phyloP scores from a whole-genome alignment of 2,329 filamentous ascomycete species.

The Alternaria sp. region DNA sequence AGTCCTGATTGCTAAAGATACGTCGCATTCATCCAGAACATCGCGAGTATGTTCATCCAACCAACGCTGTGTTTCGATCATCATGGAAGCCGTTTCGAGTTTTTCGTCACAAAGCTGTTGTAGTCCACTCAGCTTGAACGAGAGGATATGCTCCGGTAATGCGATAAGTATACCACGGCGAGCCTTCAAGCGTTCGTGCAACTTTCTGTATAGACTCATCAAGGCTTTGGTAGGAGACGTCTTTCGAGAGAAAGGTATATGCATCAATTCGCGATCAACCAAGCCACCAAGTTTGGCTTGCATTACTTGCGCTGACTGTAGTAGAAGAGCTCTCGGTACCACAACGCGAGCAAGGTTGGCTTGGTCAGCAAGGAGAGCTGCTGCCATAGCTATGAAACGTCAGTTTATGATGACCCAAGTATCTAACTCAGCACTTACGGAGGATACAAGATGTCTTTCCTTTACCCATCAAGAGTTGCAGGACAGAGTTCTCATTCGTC shows the following conservation, averaged over 20 bases:
- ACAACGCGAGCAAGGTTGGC: conserved; percentile 61
- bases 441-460: conserved; percentile 71
- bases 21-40: conserved; percentile 68
- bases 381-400: conserved; percentile 60
- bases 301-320: conserved; percentile 66
- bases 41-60: conserved; percentile 63
- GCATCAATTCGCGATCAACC: conserved; percentile 61
- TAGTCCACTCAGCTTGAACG: conserved; percentile 68
- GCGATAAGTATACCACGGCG: conserved; percentile 64
- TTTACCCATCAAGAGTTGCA: conserved; percentile 74
- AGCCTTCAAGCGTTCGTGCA: conserved; percentile 55
- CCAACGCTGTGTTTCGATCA: conserved; percentile 63
- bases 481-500: conserved; percentile 64
- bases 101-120: conserved; percentile 63
- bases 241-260: conserved; percentile 67
- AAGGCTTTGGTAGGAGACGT: conserved; percentile 48
- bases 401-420: conserved; percentile 5
- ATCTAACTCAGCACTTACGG: conserved; percentile 22
- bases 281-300: conserved; percentile 65
- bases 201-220: conserved; percentile 44
- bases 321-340: conserved; percentile 64
- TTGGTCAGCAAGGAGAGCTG: conserved; percentile 53
- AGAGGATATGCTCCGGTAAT: conserved; percentile 71
- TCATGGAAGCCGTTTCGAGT: conserved; percentile 52
- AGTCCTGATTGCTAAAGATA: conserved; percentile 53